A percentile compares a stretch with the other conserved stretches of the same genome.
phyloP scores from a whole-genome alignment of 345 rosid genomes.

The Zanthoxylum bungeanum region DNA sequence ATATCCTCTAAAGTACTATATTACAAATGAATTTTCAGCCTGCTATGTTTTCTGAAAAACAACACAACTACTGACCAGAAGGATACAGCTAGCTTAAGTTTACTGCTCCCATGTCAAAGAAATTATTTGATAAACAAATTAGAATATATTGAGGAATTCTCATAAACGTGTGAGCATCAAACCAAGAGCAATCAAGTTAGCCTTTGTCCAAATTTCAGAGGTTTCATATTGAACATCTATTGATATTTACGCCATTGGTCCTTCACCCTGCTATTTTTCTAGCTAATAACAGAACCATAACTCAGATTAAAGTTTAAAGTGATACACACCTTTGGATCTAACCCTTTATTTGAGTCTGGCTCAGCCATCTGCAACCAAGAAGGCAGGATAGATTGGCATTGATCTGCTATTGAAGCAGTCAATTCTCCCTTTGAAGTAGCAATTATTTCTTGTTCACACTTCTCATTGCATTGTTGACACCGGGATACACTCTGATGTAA shows the following conservation, averaged over 20 bases:
- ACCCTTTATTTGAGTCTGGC: slow-evolving; percentile 33
- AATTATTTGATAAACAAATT: neutral
- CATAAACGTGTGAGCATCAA: neutral
- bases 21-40: neutral
- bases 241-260: neutral
- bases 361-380: slow-evolving; percentile 75
- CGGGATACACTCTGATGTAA: slow-evolving; percentile 27
- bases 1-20: neutral
- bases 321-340: slow-evolving; percentile 44
- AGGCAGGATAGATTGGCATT: slow-evolving; percentile 51
- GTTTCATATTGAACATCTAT: neutral
- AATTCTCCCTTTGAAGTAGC: slow-evolving; percentile 35
- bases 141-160: neutral
- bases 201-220: neutral
- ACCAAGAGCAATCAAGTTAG: neutral
- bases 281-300: slow-evolving; percentile 1
- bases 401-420: slow-evolving; percentile 55
- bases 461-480: slow-evolving; percentile 38
- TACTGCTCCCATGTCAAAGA: neutral
- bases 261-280: neutral
- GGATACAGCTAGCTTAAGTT: neutral
- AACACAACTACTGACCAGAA: neutral
- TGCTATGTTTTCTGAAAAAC: neutral
- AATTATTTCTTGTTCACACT: slow-evolving; percentile 41
- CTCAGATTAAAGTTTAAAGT: slow-evolving; percentile 12